These are phyloP conservation scores for Salix purpurea DNA, from an alignment of 345 rosid genomes.

Conservation along the genomic window DNA sequence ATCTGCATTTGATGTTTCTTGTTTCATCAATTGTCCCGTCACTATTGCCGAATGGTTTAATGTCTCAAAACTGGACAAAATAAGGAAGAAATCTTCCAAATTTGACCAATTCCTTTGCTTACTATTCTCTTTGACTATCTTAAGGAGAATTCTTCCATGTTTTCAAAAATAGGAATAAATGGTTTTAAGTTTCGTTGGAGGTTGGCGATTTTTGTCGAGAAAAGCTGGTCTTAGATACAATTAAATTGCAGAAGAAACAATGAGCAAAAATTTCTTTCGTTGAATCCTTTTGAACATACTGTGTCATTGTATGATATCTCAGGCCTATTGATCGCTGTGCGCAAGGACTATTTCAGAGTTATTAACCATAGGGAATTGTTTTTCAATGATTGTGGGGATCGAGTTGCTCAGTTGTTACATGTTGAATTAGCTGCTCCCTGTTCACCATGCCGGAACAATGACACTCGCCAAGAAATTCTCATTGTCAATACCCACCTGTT, in stretches of 20 bases:
- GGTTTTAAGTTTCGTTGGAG: no score
- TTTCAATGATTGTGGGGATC: slow-evolving; percentile 84
- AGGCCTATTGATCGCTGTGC: slow-evolving; percentile 19
- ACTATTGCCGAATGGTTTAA: background rate
- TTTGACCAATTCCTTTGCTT: background rate
- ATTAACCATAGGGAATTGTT: slow-evolving; percentile 34
- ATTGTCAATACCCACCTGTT: slow-evolving; percentile 33
- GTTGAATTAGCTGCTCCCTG: slow-evolving; percentile 58
- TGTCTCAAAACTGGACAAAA: background rate
- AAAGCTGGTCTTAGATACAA: background rate
- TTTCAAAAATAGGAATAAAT: background rate
- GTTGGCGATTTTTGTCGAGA: no score
- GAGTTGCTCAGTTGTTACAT: slow-evolving; percentile 90
- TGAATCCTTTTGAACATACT: background rate
- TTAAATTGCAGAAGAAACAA: background rate
- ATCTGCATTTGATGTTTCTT: background rate
- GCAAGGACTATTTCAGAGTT: slow-evolving; percentile 17
- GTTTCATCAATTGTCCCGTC: background rate
- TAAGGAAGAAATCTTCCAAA: background rate
- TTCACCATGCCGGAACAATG: slow-evolving; percentile 28
- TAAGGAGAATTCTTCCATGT: background rate
- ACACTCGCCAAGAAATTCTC: slow-evolving; percentile 21
- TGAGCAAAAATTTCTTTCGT: no score
- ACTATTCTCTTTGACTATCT: background rate
- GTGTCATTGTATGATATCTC: no score